Evolutionary conservation across 176 grass and related monocot genomes (phyloP).

Genomic region (Lolium multiflorum): DNA sequence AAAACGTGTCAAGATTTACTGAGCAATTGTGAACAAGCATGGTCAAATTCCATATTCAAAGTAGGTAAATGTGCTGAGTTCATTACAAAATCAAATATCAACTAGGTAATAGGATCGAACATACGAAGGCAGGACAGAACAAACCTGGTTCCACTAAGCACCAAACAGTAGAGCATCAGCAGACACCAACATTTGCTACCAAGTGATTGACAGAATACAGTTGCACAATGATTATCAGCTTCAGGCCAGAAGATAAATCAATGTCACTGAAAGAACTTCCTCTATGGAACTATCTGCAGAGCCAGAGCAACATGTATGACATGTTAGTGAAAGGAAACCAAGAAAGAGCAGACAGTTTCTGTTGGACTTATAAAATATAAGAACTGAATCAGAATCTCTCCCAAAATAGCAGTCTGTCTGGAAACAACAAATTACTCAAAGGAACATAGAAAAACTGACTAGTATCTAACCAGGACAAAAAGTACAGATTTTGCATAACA

Average conservation of each 20-base stretch:
- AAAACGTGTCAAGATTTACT: slow-evolving; percentile 19
- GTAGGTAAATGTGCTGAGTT: background rate
- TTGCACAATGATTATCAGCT: background rate
- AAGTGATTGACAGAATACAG: background rate
- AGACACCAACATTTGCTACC: slow-evolving; percentile 15
- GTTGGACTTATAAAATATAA: background rate
- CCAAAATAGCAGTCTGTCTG: slow-evolving; percentile 14
- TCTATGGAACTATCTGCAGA: slow-evolving; percentile 26
- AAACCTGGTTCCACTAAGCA: slow-evolving; percentile 28
- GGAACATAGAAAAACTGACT: too few species aligned
- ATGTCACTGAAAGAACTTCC: slow-evolving; percentile 4
- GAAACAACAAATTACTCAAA: slow-evolving; percentile 15
- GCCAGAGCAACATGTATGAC: background rate
- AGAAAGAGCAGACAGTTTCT: background rate
- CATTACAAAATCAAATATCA: slow-evolving; percentile 7
- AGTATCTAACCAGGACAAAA: too few species aligned
- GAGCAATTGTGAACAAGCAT: slow-evolving; percentile 18
- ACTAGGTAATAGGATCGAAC: slow-evolving; percentile 17
- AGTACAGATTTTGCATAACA: too few species aligned
- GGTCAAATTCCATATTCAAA: slow-evolving; percentile 26
- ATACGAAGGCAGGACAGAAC: slow-evolving; percentile 35
- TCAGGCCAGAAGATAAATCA: slow-evolving; percentile 4
- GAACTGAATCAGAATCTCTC: slow-evolving; percentile 11
- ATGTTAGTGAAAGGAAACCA: background rate
- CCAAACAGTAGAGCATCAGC: slow-evolving; percentile 11